phyloP scores from a whole-genome alignment of 2,329 filamentous ascomycete genomes.

The Chaetomium olivaceum region DNA sequence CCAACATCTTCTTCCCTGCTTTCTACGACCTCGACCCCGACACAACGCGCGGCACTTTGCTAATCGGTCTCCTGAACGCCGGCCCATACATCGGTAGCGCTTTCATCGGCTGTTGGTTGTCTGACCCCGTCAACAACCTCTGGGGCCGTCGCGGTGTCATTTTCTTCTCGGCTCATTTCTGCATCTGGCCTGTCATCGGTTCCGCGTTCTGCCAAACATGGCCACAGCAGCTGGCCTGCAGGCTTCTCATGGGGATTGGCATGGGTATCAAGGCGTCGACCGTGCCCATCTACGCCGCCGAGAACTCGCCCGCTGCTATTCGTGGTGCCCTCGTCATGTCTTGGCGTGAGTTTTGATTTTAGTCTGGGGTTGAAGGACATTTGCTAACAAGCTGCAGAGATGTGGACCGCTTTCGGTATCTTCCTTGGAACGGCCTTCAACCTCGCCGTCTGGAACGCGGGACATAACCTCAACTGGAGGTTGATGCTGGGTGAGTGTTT shows the following conservation, averaged over 20 bases:
- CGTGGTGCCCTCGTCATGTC: constrained; percentile 79
- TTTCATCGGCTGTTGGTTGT: constrained; percentile 63
- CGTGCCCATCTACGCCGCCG: constrained; percentile 75
- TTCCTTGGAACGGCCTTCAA: constrained; percentile 65
- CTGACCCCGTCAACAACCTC: constrained; percentile 54
- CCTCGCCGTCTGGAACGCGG: constrained; percentile 47
- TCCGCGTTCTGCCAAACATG: constrained; percentile 70
- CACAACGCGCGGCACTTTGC: constrained; percentile 41
- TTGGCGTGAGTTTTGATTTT: constrained; percentile 53
- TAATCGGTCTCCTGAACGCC: constrained; percentile 68
- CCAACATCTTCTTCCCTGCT: constrained; percentile 61
- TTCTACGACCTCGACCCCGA: constrained; percentile 51
- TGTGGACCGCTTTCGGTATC: constrained; percentile 66
- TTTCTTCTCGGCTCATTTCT: constrained; percentile 73
- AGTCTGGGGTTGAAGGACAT: background rate
- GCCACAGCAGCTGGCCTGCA: constrained; percentile 68
- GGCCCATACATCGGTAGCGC: constrained; percentile 52
- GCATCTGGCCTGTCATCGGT: constrained; percentile 68
- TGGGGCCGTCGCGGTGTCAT: constrained; percentile 60
- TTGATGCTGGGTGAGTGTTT: constrained; percentile 39
- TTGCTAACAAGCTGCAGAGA: constrained; percentile 42
- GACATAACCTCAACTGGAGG: constrained; percentile 39
- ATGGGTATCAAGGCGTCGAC: constrained; percentile 74
- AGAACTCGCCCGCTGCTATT: constrained; percentile 68
- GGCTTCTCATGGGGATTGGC: constrained; percentile 73